These are phyloP conservation scores for Entophlyctis helioformis DNA, from an alignment of 192 early-diverging fungal genomes.

Conservation along the genomic window DNA sequence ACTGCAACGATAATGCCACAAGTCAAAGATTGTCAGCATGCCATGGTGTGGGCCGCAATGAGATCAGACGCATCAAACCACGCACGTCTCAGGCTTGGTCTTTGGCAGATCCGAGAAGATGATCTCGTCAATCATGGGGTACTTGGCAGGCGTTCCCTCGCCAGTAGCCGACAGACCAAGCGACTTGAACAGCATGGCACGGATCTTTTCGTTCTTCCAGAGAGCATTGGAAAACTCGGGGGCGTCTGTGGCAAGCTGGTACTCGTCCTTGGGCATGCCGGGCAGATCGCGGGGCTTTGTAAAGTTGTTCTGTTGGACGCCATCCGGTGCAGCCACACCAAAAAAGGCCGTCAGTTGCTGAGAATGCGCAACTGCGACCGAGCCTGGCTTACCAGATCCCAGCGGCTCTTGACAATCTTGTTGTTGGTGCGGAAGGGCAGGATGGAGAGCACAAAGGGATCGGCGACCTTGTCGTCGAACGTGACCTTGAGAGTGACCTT, in stretches of 20 bases:
- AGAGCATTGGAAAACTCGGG: slow-evolving; percentile 39
- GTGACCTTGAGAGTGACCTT: slow-evolving; percentile 18
- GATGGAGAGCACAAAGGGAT: slow-evolving; percentile 59
- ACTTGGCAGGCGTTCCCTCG: slow-evolving; percentile 10
- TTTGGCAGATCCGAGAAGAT: slow-evolving; percentile 46
- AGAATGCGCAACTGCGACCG: too few species aligned
- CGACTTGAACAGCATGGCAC: slow-evolving; percentile 21
- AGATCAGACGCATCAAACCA: too few species aligned
- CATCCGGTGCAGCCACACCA: too few species aligned
- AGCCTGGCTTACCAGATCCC: slow-evolving; percentile 41
- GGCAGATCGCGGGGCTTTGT: slow-evolving; percentile 13
- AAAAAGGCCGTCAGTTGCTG: too few species aligned
- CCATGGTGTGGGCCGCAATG: too few species aligned
- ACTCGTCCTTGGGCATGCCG: slow-evolving; percentile 28
- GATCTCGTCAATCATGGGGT: slow-evolving; percentile 41
- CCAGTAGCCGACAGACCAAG: slow-evolving; percentile 20
- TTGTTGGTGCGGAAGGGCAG: slow-evolving; percentile 39
- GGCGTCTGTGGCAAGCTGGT: slow-evolving; percentile 38
- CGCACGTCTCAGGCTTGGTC: slow-evolving; percentile 40
- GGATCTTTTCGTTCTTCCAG: slow-evolving; percentile 33
- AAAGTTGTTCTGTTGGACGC: slow-evolving; percentile 21
- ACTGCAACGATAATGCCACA: slow-evolving; percentile 20
- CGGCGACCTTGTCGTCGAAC: slow-evolving; percentile 20
- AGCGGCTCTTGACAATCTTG: slow-evolving; percentile 48
- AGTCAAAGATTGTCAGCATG: too few species aligned